A percentile compares a stretch with the other conserved stretches of the same genome.
Evolutionary conservation across 1,284 basidiomycete species (phyloP).

Genomic region (Cutaneotrichosporon cyanovorans): DNA sequence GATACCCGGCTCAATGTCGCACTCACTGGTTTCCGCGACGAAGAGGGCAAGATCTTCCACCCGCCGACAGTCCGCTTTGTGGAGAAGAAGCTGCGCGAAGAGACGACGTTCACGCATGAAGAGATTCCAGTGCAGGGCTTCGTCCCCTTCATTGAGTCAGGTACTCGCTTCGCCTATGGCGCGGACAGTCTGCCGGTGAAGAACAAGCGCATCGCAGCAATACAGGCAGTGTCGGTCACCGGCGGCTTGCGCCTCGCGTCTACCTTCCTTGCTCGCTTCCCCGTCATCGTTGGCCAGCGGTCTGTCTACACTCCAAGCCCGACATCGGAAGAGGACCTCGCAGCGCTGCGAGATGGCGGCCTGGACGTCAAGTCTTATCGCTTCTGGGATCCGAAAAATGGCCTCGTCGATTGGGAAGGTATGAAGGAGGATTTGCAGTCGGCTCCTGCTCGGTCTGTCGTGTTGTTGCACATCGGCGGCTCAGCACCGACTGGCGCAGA

Average conservation of each 20-base stretch:
- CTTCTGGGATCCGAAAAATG: constrained; percentile 85
- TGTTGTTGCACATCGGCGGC: constrained; percentile 87
- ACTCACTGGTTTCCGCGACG: constrained; percentile 80
- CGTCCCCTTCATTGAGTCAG: constrained; percentile 35
- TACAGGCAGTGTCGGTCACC: constrained; percentile 91
- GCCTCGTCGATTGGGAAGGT: constrained; percentile 74
- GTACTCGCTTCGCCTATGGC: constrained; percentile 38
- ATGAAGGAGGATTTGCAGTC: constrained; percentile 58
- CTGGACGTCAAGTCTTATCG: constrained; percentile 38
- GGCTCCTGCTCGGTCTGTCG: constrained; percentile 62
- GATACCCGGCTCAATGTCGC: constrained; percentile 86
- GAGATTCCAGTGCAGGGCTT: constrained; percentile 38
- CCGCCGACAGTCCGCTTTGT: constrained; percentile 88
- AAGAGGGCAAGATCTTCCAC: constrained; percentile 77
- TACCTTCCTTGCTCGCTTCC: constrained; percentile 73
- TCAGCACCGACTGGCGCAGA: constrained; percentile 97
- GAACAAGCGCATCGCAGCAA: constrained; percentile 37
- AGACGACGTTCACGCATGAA: constrained; percentile 25
- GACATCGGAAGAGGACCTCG: constrained; percentile 35
- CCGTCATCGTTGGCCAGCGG: constrained; percentile 15
- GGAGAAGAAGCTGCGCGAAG: constrained; percentile 32
- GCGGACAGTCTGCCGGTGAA: constrained; percentile 55
- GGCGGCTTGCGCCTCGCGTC: constrained; percentile 91
- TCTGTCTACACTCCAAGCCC: constrained; percentile 35
- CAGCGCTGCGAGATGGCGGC: constrained; percentile 34